These are phyloP conservation scores for Ustilago cynodontis DNA, from an alignment of 1,284 basidiomycete species.

Conservation along the genomic window DNA sequence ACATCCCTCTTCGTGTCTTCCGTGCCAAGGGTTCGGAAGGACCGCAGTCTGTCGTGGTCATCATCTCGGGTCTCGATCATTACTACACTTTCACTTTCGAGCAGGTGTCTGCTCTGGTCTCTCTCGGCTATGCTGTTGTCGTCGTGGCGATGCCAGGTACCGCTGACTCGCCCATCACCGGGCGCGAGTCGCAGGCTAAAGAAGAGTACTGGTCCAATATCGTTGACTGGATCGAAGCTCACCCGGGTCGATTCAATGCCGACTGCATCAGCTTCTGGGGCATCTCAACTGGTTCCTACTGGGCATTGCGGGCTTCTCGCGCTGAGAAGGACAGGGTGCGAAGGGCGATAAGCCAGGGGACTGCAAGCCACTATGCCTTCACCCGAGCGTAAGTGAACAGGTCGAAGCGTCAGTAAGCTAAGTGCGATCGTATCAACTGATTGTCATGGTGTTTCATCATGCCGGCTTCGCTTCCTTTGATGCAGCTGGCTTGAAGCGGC, in stretches of 20 bases:
- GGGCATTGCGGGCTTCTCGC: constrained; percentile 35
- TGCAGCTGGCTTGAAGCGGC: constrained; percentile 48
- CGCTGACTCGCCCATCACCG: constrained; percentile 47
- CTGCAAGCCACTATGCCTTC: constrained; percentile 49
- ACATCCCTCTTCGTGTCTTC: constrained; percentile 36
- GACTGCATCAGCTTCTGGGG: constrained; percentile 46
- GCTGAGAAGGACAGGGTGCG: constrained; percentile 21
- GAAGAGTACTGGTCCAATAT: constrained; percentile 36
- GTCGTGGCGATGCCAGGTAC: constrained; percentile 46
- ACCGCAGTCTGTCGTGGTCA: constrained; percentile 33
- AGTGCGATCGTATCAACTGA: not conserved
- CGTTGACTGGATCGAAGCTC: constrained; percentile 41
- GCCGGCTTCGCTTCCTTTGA: not conserved
- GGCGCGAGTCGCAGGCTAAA: constrained; percentile 13
- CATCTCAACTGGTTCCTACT: constrained; percentile 46
- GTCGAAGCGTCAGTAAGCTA: not conserved
- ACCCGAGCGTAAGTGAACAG: constrained; percentile 27
- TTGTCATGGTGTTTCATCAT: not conserved
- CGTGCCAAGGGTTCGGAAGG: constrained; percentile 13
- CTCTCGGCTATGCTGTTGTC: constrained; percentile 22
- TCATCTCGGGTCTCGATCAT: constrained; percentile 50
- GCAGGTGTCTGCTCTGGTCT: constrained; percentile 18
- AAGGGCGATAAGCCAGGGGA: constrained; percentile 42
- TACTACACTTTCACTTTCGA: constrained; percentile 41
- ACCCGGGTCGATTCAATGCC: constrained; percentile 15